phyloP scores from a whole-genome alignment of 202 grass and related monocot genomes.

The Cymbopogon flexuosus region DNA sequence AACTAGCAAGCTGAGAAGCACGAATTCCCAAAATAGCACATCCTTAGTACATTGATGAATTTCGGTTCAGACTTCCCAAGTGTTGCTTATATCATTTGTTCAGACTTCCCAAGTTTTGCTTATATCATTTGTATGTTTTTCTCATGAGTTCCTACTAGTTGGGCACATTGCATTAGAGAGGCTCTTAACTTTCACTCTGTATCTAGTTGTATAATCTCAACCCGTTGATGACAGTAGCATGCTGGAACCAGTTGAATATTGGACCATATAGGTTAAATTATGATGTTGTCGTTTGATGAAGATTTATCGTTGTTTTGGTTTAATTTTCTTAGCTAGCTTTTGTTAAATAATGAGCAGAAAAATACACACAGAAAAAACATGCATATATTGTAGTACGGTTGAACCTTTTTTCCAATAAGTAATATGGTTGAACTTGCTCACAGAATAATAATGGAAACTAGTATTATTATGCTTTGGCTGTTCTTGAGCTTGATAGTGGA shows the following conservation, averaged over 20 bases:
- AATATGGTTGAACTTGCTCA: not conserved
- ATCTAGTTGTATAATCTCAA: not conserved
- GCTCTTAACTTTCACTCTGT: not conserved
- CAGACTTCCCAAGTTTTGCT: not conserved
- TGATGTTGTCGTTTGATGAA: not conserved
- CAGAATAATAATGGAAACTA: not conserved
- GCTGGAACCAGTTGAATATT: constrained; percentile 14
- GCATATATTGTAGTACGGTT: not conserved
- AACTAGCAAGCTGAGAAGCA: not conserved
- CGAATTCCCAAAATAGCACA: not conserved
- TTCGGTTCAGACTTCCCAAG: not conserved
- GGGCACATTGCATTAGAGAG: not conserved
- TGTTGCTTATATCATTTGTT: not conserved
- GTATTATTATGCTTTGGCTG: not conserved
- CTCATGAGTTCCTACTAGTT: not conserved
- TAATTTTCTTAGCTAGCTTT: not conserved
- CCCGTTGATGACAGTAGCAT: not conserved
- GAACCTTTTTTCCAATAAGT: not conserved
- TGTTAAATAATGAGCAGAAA: not conserved
- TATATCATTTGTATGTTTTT: not conserved
- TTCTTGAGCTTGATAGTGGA: constrained; percentile 1
- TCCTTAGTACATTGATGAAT: not conserved
- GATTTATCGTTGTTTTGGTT: not conserved
- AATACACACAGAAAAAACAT: not conserved
- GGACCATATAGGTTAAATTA: not conserved